Conservation (phyloP, 176 grass and related monocot genomes). For the Oryza rufipogon region DNA sequence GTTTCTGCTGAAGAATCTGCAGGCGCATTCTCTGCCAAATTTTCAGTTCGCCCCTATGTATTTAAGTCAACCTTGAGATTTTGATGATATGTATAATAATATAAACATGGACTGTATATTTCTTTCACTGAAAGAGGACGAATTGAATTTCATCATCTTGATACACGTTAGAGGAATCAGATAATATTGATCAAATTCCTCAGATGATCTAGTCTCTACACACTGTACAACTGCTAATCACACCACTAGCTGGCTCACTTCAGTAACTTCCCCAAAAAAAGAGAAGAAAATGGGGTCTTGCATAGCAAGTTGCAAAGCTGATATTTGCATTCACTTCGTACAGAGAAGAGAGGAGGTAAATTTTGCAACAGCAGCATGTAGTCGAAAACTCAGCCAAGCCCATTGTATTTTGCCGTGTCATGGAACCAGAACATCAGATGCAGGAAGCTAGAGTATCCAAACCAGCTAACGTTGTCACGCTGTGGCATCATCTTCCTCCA, state of each 20-base stretch:
- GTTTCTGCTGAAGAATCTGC: neutral
- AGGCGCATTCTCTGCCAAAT: conserved; percentile 12
- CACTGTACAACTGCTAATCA: conserved; percentile 34
- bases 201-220: neutral
- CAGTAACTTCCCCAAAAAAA: neutral
- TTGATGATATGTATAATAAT: no score
- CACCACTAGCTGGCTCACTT: neutral
- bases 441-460: no score
- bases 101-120: neutral
- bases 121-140: neutral
- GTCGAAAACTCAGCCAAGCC: neutral
- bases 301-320: neutral
- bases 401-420: no score
- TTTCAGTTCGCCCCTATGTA: neutral
- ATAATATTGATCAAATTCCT: neutral
- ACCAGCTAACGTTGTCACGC: no score
- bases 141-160: neutral
- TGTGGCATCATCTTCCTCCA: conserved; percentile 73
- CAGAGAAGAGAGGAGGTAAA: conserved; percentile 18
- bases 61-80: neutral
- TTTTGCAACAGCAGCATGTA: conserved; percentile 10
- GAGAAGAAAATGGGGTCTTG: neutral
- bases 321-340: neutral
- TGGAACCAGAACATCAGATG: no score
- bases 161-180: neutral